A percentile compares a stretch with the other conserved stretches of the same genome.
phyloP scores from a whole-genome alignment of 2,329 filamentous ascomycete genomes.

The Truncatella angustata region DNA sequence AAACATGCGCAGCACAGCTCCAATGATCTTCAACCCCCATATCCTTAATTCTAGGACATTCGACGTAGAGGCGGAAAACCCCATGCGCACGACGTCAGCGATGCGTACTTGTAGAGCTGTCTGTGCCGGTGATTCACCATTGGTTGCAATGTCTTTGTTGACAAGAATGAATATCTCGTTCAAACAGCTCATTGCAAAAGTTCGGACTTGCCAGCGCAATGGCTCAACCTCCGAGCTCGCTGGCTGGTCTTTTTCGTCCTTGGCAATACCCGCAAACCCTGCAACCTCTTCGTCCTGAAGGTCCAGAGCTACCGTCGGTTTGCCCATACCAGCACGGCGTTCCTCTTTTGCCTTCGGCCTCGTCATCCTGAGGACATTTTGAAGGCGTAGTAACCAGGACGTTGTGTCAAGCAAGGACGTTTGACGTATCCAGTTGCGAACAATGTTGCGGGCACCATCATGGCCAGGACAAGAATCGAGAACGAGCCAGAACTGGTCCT shows the following conservation, averaged over 20 bases:
- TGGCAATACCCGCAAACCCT: conserved; percentile 73
- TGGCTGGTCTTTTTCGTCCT: conserved; percentile 48
- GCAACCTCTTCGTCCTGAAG: conserved; percentile 95
- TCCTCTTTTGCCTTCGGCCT: conserved; percentile 63
- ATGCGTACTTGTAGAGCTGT: conserved; percentile 76
- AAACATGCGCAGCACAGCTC: conserved; percentile 92
- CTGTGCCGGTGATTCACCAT: conserved; percentile 77
- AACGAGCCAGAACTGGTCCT: conserved; percentile 88
- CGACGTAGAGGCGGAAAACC: conserved; percentile 94
- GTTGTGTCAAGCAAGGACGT: conserved; percentile 77
- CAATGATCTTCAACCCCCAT: conserved; percentile 90
- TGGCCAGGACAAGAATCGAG: conserved; percentile 77
- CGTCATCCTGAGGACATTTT: conserved; percentile 85
- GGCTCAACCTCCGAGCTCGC: conserved; percentile 73
- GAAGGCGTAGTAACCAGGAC: conserved; percentile 86
- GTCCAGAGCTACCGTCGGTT: conserved; percentile 62
- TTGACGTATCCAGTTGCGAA: conserved; percentile 91
- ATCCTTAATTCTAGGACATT: conserved; percentile 87
- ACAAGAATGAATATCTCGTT: conserved; percentile 79
- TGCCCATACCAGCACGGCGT: conserved; percentile 41
- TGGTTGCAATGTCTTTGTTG: conserved; percentile 72
- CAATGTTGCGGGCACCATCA: conserved; percentile 78
- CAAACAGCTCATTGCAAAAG: conserved; percentile 88
- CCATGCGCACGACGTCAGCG: conserved; percentile 92
- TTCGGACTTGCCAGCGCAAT: conserved; percentile 90